Conservation (phyloP, 768 basidiomycete genomes). For the Trichaptum fuscoviolaceum region DNA sequence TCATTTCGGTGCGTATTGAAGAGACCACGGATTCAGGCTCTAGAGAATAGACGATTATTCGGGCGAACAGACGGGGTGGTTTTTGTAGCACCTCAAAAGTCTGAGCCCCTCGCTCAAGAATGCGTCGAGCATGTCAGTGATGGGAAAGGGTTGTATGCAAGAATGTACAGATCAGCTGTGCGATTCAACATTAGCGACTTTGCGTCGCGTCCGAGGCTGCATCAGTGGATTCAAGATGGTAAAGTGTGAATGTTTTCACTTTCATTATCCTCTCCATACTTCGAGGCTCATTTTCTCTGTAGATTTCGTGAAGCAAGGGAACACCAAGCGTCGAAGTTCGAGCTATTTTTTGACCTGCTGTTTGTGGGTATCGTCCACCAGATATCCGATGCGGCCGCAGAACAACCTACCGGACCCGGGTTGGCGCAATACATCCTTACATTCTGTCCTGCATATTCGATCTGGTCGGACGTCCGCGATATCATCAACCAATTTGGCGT, state of each 20-base stretch:
- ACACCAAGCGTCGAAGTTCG: conserved; percentile 20
- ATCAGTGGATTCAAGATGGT: conserved; percentile 16
- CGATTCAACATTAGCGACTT: conserved; percentile 17
- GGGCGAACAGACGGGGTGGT: conserved; percentile 16
- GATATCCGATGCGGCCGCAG: conserved; percentile 25
- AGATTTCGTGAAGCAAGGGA: conserved; percentile 15
- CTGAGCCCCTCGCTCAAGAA: conserved; percentile 9
- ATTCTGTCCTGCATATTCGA: conserved; percentile 24
- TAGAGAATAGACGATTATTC: conserved; percentile 13
- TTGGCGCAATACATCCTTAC: conserved; percentile 18
- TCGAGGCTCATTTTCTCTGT: not conserved
- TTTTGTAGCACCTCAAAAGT: conserved; percentile 15
- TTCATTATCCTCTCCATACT: not conserved
- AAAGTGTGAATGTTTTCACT: conserved; percentile 11
- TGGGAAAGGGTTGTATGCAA: conserved; percentile 10
- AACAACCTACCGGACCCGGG: conserved; percentile 18
- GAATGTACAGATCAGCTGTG: conserved; percentile 12
- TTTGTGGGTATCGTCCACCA: conserved; percentile 30
- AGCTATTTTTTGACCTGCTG: conserved; percentile 31
- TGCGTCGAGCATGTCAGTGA: conserved; percentile 9
- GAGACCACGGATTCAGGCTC: conserved; percentile 5
- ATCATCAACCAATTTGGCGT: conserved; percentile 25
- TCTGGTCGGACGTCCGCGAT: conserved; percentile 28
- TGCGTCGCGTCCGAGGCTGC: conserved; percentile 13
- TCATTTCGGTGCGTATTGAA: not conserved